phyloP scores from a whole-genome alignment of 1,139 yeast genomes.

The Zygosaccharomyces sapae region DNA sequence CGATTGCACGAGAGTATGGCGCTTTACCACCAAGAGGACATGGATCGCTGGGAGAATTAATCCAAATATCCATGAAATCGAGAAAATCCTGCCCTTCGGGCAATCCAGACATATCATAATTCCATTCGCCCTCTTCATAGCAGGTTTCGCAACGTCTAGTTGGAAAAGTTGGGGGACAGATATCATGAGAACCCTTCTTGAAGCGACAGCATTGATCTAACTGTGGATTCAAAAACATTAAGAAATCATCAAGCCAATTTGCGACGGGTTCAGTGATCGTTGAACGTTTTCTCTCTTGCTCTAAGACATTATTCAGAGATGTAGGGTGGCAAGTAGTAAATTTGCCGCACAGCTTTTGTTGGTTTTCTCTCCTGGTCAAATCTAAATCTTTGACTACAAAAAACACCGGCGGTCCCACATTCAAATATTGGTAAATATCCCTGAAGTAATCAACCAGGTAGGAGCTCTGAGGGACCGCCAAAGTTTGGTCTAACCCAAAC shows the following conservation, averaged over 20 bases:
- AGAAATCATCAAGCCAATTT: slow-evolving; percentile 89
- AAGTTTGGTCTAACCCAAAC: slow-evolving; percentile 82
- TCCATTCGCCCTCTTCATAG: slow-evolving; percentile 59
- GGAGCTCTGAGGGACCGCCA: slow-evolving; percentile 81
- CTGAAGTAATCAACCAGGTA: slow-evolving; percentile 75
- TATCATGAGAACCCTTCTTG: slow-evolving; percentile 45
- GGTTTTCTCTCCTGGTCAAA: slow-evolving; percentile 55
- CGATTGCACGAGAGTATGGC: slow-evolving; percentile 67
- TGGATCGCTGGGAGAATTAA: slow-evolving; percentile 75
- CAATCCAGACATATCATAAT: slow-evolving; percentile 72
- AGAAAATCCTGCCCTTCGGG: slow-evolving; percentile 76
- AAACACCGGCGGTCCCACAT: slow-evolving; percentile 89
- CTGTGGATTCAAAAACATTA: slow-evolving; percentile 81
- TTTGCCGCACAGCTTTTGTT: slow-evolving; percentile 78
- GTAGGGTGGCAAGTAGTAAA: slow-evolving; percentile 77
- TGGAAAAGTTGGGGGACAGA: slow-evolving; percentile 68
- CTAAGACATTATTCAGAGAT: slow-evolving; percentile 78
- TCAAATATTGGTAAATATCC: slow-evolving; percentile 66
- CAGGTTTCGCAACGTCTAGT: slow-evolving; percentile 73
- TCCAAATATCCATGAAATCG: slow-evolving; percentile 75
- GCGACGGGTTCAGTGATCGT: slow-evolving; percentile 78
- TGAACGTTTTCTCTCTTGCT: slow-evolving; percentile 74
- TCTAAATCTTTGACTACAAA: slow-evolving; percentile 69
- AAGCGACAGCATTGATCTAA: slow-evolving; percentile 82
- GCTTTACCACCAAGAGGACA: slow-evolving; percentile 97